Base-by-base conservation (phyloP, 1,284 basidiomycete species). In the Cryptococcus sp. region DNA sequence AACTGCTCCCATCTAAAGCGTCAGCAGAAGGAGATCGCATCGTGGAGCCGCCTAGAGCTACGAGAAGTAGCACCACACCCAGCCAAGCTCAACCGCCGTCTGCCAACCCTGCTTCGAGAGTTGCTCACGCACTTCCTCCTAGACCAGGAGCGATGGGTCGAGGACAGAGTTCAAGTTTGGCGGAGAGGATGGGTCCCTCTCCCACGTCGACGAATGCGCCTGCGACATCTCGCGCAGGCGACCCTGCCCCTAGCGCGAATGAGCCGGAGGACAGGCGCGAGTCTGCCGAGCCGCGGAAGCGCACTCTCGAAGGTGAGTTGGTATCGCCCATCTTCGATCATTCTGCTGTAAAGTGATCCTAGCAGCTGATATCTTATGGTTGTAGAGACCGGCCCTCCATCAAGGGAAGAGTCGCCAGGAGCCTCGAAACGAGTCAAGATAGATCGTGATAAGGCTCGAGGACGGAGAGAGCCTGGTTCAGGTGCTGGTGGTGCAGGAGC, bases 281-380 rank as follows among this genome's bases (percentile, higher is more conserved):
- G 40, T 17, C 43, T 23, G 45, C 41, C n/a, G 64, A 64, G n/a
- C 57, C 52, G n/a, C 53, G 70, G 5, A 72, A 72, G 52, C 55
- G 68, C n/a, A 51, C 66, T 23, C 55, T 67, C 13, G 67, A 68
- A 17, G 65, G 66, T 68, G 53, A 63, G 66, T 63, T 3, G n/a
- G 17, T 19, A 29, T 6, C 45, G 1, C 13, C 25, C 6, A 22
- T 19, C 26, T 17, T 49, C 19, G 47, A 15, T 25, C 47, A 6
- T 5, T 19, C 13, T 22, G 10, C 34, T 19, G 6, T 19, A 25
- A 29, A 25, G 29, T 23, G 44, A 23, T 16, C 10, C 44, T n/a
- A 34, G 29, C 29, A 34, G 29, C 47, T 29, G 47, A 37, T 19
- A 34, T 19, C 11, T 4, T 29, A 37, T 29, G 25, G 15, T 29